phyloP scores from a whole-genome alignment of 441 rosid genomes.

The Bruguiera hainesii region DNA sequence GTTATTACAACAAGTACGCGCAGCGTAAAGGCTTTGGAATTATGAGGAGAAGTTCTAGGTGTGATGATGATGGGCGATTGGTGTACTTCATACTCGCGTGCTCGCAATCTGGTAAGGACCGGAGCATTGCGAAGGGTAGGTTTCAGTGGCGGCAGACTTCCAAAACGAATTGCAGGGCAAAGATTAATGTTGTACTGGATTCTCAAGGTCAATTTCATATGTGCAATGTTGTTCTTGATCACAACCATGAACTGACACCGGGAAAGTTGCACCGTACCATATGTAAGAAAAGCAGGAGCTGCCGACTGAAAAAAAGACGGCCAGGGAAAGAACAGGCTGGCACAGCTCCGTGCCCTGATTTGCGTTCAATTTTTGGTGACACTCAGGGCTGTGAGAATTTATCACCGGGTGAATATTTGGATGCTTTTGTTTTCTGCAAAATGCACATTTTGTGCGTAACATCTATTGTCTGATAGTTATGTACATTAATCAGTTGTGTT shows the following conservation, averaged over 20 bases:
- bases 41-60: slow-evolving; percentile 8
- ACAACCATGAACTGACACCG: slow-evolving; percentile 2
- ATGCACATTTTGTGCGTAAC: too few species aligned
- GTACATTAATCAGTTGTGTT: too few species aligned
- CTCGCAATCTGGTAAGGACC: slow-evolving; percentile 7
- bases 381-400: not conserved
- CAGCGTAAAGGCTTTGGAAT: slow-evolving; percentile 5
- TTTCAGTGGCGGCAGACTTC: slow-evolving; percentile 6
- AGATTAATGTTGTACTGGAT: slow-evolving; percentile 4
- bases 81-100: not conserved
- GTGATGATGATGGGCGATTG: slow-evolving; percentile 7
- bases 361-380: not conserved
- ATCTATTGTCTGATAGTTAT: too few species aligned
- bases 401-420: not conserved
- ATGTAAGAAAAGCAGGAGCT: not conserved
- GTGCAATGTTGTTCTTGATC: slow-evolving; percentile 5
- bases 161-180: slow-evolving; percentile 7
- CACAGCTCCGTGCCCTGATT: not conserved
- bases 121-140: not conserved
- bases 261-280: slow-evolving; percentile 4
- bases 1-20: slow-evolving; percentile 1
- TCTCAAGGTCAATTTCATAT: slow-evolving; percentile 1
- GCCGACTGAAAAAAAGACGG: not conserved
- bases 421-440: too few species aligned
- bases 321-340: slow-evolving; percentile 5